Evolutionary conservation across 148 eudicot genomes (phyloP).

Genomic region (Cornus controversa): DNA sequence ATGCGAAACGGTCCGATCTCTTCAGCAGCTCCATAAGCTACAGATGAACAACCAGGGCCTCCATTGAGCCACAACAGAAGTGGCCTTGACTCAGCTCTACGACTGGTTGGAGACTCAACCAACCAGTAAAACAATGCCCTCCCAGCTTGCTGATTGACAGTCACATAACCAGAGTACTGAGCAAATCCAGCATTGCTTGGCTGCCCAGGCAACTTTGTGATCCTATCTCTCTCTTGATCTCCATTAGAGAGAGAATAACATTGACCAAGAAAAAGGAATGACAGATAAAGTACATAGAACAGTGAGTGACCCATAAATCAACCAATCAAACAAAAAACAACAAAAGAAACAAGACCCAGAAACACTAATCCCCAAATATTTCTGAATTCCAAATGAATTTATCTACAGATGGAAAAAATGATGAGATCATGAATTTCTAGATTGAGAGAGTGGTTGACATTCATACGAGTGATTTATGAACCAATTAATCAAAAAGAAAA

Average conservation of each 20-base stretch:
- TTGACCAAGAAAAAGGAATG: slow-evolving; percentile 26
- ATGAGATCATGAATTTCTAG: background rate
- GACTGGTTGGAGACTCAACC: slow-evolving; percentile 52
- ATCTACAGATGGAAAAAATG: background rate
- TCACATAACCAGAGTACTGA: slow-evolving; percentile 85
- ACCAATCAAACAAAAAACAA: slow-evolving; percentile 6
- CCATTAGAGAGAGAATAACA: slow-evolving; percentile 35
- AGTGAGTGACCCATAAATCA: slow-evolving; percentile 34
- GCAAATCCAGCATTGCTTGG: slow-evolving; percentile 63
- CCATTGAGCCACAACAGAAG: slow-evolving; percentile 91
- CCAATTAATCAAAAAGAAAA: slow-evolving; percentile 8
- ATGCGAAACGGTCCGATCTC: slow-evolving; percentile 89
- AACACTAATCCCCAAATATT: slow-evolving; percentile 15
- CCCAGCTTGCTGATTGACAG: slow-evolving; percentile 66
- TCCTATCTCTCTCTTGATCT: slow-evolving; percentile 62
- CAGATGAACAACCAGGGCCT: slow-evolving; percentile 94
- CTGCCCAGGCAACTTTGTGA: slow-evolving; percentile 77
- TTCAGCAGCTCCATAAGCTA: slow-evolving; percentile 95
- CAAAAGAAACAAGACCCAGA: slow-evolving; percentile 7
- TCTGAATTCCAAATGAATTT: slow-evolving; percentile 20
- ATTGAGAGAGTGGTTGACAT: background rate
- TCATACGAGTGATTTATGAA: slow-evolving; percentile 25
- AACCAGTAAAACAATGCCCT: slow-evolving; percentile 92
- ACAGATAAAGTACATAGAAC: slow-evolving; percentile 18
- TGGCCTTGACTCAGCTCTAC: slow-evolving; percentile 56